These are phyloP conservation scores for Ramularia collo-cygni DNA, from an alignment of 2,329 filamentous ascomycete species.

Conservation along the genomic window DNA sequence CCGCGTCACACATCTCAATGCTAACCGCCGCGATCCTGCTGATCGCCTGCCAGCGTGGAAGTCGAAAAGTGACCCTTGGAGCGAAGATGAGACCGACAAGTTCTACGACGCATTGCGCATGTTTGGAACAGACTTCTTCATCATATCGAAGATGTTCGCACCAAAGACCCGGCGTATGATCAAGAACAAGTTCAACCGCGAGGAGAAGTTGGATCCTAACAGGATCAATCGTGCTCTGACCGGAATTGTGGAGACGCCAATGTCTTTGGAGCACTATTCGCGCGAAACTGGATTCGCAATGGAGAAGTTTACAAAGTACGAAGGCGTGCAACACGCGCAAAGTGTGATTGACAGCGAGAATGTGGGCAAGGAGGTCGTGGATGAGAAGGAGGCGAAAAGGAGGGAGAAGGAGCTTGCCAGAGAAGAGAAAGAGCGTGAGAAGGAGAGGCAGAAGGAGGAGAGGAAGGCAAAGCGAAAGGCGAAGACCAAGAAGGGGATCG, in stretches of 20 bases:
- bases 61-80: conserved; percentile 60
- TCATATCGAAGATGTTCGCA: conserved; percentile 70
- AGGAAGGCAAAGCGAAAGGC: conserved; percentile 28
- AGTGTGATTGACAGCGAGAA: conserved; percentile 27
- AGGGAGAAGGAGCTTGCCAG: conserved; percentile 29
- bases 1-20: conserved; percentile 62
- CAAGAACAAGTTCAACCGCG: conserved; percentile 76
- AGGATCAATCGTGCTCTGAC: conserved; percentile 58
- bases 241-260: conserved; percentile 32
- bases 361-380: conserved; percentile 29
- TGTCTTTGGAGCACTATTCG: conserved; percentile 37
- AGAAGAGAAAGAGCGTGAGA: conserved; percentile 27
- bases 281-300: conserved; percentile 32
- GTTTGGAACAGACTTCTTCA: conserved; percentile 78
- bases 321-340: conserved; percentile 29
- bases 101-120: conserved; percentile 70
- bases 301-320: conserved; percentile 32
- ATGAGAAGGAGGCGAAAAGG: conserved; percentile 29
- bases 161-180: conserved; percentile 64
- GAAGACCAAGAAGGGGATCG: conserved; percentile 23
- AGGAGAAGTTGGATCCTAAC: conserved; percentile 61
- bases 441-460: conserved; percentile 25
- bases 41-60: conserved; percentile 38
- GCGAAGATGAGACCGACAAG: conserved; percentile 60
- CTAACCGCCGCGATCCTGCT: conserved; percentile 41